phyloP scores from a whole-genome alignment of 202 grass and related monocot genomes.

The Panicum hallii region DNA sequence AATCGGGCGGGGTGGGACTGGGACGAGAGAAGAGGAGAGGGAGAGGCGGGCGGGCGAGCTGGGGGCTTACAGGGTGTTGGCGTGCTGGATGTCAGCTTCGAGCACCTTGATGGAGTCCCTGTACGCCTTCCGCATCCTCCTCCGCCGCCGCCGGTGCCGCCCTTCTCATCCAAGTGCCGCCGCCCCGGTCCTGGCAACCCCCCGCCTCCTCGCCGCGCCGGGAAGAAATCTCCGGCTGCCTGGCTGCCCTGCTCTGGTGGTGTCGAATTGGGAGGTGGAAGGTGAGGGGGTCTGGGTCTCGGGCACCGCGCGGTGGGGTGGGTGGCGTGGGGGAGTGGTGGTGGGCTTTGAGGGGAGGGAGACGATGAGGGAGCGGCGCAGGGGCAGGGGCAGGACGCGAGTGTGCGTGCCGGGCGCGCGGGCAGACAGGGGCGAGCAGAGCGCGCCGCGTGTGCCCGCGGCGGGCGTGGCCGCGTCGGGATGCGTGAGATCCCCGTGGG shows the following conservation, averaged over 20 bases:
- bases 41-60: neutral
- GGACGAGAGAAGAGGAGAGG: too few relatives aligned
- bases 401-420: conserved; percentile 36
- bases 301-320: neutral
- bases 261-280: neutral
- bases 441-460: conserved; percentile 55
- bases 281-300: conserved; percentile 24
- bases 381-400: neutral
- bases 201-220: neutral
- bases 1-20: neutral
- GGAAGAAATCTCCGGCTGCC: neutral
- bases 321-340: conserved; percentile 29
- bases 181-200: neutral
- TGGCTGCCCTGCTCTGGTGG: neutral
- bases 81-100: conserved; percentile 94
- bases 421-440: conserved; percentile 32
- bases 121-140: conserved; percentile 85
- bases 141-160: conserved; percentile 3
- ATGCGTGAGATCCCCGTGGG: conserved; percentile 31
- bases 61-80: conserved; percentile 75
- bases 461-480: conserved; percentile 44
- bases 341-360: conserved; percentile 24
- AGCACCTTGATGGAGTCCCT: conserved; percentile 90
- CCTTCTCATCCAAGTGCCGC: conserved; percentile 55
- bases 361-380: neutral